Base-by-base conservation (phyloP, 2,329 filamentous ascomycete species). In the Diaporthe sp. region DNA sequence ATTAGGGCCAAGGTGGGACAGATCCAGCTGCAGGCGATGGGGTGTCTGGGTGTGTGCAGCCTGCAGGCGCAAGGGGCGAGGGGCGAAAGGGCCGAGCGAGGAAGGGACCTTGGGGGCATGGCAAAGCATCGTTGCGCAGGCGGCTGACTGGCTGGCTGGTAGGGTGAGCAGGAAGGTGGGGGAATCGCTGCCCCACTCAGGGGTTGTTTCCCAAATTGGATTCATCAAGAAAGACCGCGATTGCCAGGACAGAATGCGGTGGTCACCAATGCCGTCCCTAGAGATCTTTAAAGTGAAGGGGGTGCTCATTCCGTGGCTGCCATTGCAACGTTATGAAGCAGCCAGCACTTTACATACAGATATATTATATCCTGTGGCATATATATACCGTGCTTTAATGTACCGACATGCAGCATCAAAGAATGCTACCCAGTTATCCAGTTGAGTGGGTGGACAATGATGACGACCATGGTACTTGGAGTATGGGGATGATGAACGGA, bases 121-220 rank as follows among this genome's bases (percentile, higher is more conserved):
- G 37, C 37, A 39, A 13, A 39, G 37, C 37, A 39, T 39, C 37
- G 37, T 39, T 58, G 31, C 15, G 34, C 19, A 28, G 37, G 58
- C n/a, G 25, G 37, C 39, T 42, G 39, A 17, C 39, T 44, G 60
- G 34, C 60, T 44, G 60, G 22, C 28, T 9, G 53, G 53, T 3
- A 57, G 53, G n/a, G 51, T 28, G 15, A 15, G 51, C 46, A n/a
- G 49, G 8, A 13, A 15, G n/a, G n/a, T 25, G 57, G 17, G 57
- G 44, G 46, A 3, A 4, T 53, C 22, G 9, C 44, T 28, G 65
- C 22, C 31, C 65, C 65, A 28, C 65, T 70, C 65, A 70, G 65
- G 65, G 65, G 65, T 22, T 42, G 34, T 39, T 55, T 70, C 49
- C 49, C 34, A 70, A 67, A 55, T 55, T 70, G 49, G 65, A 55